phyloP scores from a whole-genome alignment of 352 stramenopile genomes.

The Pythium pyrilobum region DNA sequence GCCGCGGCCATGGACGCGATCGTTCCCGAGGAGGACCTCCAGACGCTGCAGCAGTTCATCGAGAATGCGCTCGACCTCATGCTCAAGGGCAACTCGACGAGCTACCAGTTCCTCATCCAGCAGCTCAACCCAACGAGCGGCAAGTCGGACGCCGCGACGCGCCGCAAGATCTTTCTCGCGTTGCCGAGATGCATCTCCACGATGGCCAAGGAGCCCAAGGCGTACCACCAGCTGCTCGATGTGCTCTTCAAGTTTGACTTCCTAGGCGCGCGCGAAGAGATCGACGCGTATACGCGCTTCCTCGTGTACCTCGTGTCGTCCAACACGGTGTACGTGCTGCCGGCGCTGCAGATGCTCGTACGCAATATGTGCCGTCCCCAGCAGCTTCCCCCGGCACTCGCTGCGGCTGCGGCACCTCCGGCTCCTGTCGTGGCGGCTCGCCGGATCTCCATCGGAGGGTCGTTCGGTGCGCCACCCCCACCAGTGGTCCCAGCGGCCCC shows the following conservation, averaged over 20 bases:
- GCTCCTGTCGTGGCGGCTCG: neutral
- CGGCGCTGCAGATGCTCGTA: slow-evolving; percentile 79
- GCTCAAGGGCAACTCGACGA: slow-evolving; percentile 80
- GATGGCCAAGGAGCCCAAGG: slow-evolving; percentile 61
- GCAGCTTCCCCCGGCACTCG: slow-evolving; percentile 34
- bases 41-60: slow-evolving; percentile 75
- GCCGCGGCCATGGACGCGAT: slow-evolving; percentile 1
- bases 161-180: slow-evolving; percentile 70
- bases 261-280: slow-evolving; percentile 43
- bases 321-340: slow-evolving; percentile 78
- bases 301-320: slow-evolving; percentile 78
- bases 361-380: slow-evolving; percentile 60
- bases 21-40: slow-evolving; percentile 49
- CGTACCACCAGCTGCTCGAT: slow-evolving; percentile 67
- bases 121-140: slow-evolving; percentile 40
- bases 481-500: slow-evolving; percentile 3
- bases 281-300: slow-evolving; percentile 66
- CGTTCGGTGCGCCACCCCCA: slow-evolving; percentile 25
- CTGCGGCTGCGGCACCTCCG: slow-evolving; percentile 9
- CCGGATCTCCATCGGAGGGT: slow-evolving; percentile 37
- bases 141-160: slow-evolving; percentile 31
- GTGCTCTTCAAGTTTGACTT: slow-evolving; percentile 82
- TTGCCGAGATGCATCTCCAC: slow-evolving; percentile 72
- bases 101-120: slow-evolving; percentile 71
- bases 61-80: slow-evolving; percentile 79